Base-by-base conservation (phyloP, 495 filamentous ascomycete species). In the Achaetomiella virescens region DNA sequence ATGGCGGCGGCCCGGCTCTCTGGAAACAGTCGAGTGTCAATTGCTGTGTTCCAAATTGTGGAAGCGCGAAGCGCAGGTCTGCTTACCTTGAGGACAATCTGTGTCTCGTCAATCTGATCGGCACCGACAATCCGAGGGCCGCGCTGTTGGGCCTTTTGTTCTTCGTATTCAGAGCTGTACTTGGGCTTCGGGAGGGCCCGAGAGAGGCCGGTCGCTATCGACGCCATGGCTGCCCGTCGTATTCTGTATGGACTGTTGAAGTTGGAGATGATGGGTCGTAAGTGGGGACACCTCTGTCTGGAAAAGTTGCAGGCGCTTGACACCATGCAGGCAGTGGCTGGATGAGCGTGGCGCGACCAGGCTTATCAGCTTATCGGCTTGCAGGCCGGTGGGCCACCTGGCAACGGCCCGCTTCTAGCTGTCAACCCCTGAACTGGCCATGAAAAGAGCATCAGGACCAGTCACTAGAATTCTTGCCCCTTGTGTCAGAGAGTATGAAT, bases 141-240 rank as follows among this genome's bases (percentile, higher is more conserved):
- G 68, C 82, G 83, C 59, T 88, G 82, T 66, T 87, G 85, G 21
- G 86, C 80, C 66, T 88, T 82, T 20, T 88, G 70, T 63, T 93
- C 86, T 69, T 95, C 91, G 67, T 90, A 82, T 65, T 95, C 89
- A 48, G 87, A 88, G 15, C 79, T 84, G 66, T 96, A 91, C 69
- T 89, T 90, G 15, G 93, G 95, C 57, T 90, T 92, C 0, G 93
- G 93, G 14, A 98, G 79, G 41, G 87, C 83, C 67, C 85, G 85
- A 24, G 91, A 81, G 29, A 98, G 83, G 29, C 89, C 87, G 20
- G 85, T 79, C 48, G 86, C 82, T 66, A 92, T 79, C 40, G 81
- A 86, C 49, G 84, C 71, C 86, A 90, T 90, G 17, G 52, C 12
- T 41, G 58, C 43, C 11, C 21, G 22, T 54, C 37, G 36, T 47